A percentile compares a stretch with the other conserved stretches of the same genome.
These are phyloP conservation scores for Medicago truncatula DNA, from an alignment of 306 rosid species.

Conservation along the genomic window MtrunA17r5.0-ANR NC_053048.1:13358501-13359000, in stretches of 20 bases:
- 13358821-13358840: background rate
- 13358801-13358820: background rate
- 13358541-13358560: background rate
- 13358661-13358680: constrained; percentile 34
- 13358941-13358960: background rate
- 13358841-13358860: background rate
- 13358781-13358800: too few species aligned
- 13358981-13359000: background rate
- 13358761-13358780: background rate
- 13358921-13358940: constrained; percentile 10
- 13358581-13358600: constrained; percentile 87
- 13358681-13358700: constrained; percentile 16
- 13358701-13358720: constrained; percentile 26
- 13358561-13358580: constrained; percentile 15
- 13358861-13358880: background rate
- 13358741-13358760: background rate
- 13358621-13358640: constrained; percentile 86
- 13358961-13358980: background rate
- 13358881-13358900: too few species aligned
- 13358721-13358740: constrained; percentile 3
- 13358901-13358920: background rate
- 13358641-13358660: constrained; percentile 81
- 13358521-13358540: constrained; percentile 3
- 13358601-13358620: constrained; percentile 85
- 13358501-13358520: constrained; percentile 1